Conservation (phyloP, 495 filamentous ascomycete species). For the Annulohypoxylon nitens region DNA sequence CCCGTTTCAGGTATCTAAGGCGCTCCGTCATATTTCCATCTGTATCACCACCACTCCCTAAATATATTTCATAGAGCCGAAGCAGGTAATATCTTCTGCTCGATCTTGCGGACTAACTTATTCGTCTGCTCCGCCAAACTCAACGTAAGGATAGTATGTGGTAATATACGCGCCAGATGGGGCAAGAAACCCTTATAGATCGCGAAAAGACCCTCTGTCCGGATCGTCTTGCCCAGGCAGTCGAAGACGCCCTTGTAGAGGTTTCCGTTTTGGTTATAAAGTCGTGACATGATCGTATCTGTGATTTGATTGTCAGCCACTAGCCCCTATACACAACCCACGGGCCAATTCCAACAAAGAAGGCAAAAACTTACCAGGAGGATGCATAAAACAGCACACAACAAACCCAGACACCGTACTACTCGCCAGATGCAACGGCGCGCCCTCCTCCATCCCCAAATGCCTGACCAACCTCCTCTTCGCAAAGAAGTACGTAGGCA, state of each 20-base stretch:
- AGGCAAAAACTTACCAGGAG: slow-evolving; percentile 74
- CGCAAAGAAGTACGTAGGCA: slow-evolving; percentile 98
- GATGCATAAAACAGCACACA: slow-evolving; percentile 98
- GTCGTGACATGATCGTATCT: slow-evolving; percentile 98
- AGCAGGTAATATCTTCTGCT: slow-evolving; percentile 70
- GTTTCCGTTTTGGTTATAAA: slow-evolving; percentile 99
- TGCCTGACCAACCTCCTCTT: slow-evolving; percentile 86
- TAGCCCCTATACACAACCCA: not conserved
- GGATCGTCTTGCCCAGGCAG: slow-evolving; percentile 89
- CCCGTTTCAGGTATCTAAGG: not conserved
- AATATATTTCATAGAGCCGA: slow-evolving; percentile 45
- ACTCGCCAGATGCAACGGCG: slow-evolving; percentile 88
- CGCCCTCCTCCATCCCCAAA: slow-evolving; percentile 89
- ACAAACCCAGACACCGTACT: slow-evolving; percentile 94
- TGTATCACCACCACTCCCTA: not conserved
- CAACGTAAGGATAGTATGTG: slow-evolving; percentile 93
- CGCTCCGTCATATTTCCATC: not conserved
- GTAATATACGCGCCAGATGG: slow-evolving; percentile 92
- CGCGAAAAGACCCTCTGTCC: slow-evolving; percentile 89
- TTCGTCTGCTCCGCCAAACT: slow-evolving; percentile 97
- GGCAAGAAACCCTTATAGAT: slow-evolving; percentile 99
- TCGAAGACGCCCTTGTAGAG: slow-evolving; percentile 93
- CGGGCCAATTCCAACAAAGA: not conserved
- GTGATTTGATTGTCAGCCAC: slow-evolving; percentile 23
- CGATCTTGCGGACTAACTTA: slow-evolving; percentile 84